phyloP scores from a whole-genome alignment of 371 early-diverging fungal genomes.

The Rhizopus arrhizus region DNA sequence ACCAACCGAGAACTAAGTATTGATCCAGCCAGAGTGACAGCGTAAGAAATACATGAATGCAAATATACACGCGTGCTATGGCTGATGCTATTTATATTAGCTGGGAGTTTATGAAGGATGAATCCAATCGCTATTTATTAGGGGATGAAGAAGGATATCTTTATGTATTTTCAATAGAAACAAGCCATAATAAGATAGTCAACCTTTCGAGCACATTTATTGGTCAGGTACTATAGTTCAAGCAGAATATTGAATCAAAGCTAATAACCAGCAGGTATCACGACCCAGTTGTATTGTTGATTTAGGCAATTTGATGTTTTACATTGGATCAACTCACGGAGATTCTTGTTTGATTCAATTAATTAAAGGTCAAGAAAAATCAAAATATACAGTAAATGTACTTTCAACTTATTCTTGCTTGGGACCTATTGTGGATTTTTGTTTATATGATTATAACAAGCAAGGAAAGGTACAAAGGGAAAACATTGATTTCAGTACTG shows the following conservation, averaged over 20 bases:
- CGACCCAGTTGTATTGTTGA: slow-evolving; percentile 67
- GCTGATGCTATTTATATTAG: slow-evolving; percentile 21
- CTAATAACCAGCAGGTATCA: slow-evolving; percentile 16
- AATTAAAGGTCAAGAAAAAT: slow-evolving; percentile 21
- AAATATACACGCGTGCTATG: not conserved
- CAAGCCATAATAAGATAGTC: slow-evolving; percentile 19
- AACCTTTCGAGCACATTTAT: slow-evolving; percentile 14
- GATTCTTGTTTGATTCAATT: slow-evolving; percentile 78
- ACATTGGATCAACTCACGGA: slow-evolving; percentile 80
- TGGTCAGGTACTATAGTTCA: slow-evolving; percentile 21
- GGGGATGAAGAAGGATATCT: slow-evolving; percentile 75
- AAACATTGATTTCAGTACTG: not conserved
- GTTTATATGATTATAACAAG: slow-evolving; percentile 70
- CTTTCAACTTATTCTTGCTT: slow-evolving; percentile 66
- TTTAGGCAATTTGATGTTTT: slow-evolving; percentile 68
- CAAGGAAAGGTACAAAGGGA: slow-evolving; percentile 63
- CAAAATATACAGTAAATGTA: slow-evolving; percentile 49
- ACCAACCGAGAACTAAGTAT: slow-evolving; percentile 49
- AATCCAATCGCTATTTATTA: slow-evolving; percentile 62
- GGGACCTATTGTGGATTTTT: slow-evolving; percentile 82
- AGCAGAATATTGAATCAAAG: too few relatives aligned
- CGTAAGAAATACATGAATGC: slow-evolving; percentile 12
- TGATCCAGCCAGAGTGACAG: slow-evolving; percentile 43
- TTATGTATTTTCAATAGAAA: slow-evolving; percentile 59
- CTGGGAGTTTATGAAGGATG: slow-evolving; percentile 42